Conservation (phyloP, 2,329 filamentous ascomycete species). For the Paraphoma sp. region DNA sequence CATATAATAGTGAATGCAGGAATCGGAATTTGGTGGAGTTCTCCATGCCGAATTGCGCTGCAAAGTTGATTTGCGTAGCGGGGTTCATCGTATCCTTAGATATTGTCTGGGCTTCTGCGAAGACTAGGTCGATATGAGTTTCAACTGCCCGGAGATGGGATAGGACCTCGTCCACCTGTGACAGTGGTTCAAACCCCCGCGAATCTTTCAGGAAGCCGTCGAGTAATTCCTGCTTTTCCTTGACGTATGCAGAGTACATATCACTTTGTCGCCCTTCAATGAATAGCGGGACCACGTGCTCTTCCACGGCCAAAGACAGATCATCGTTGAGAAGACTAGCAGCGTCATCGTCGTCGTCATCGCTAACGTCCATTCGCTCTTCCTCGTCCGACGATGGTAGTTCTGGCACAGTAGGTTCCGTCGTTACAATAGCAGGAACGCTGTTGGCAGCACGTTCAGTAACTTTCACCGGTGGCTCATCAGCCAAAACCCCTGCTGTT, state of each 20-base stretch:
- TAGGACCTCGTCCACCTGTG: conserved; percentile 25
- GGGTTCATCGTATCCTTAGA: conserved; percentile 11
- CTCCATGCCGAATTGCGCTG: conserved; percentile 34
- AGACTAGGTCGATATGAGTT: conserved; percentile 41
- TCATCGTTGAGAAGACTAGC: conserved; percentile 36
- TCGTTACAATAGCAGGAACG: conserved; percentile 2
- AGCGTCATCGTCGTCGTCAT: conserved; percentile 28
- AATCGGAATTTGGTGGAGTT: conserved; percentile 46
- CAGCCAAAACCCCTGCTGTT: not conserved
- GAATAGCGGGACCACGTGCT: conserved; percentile 42
- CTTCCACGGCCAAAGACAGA: conserved; percentile 32
- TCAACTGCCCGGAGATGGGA: conserved; percentile 34
- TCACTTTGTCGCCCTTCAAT: conserved; percentile 40
- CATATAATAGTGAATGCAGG: conserved; percentile 28
- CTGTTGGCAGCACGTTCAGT: not conserved
- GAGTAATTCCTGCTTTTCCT: conserved; percentile 24
- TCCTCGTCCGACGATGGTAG: conserved; percentile 14
- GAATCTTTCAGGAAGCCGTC: conserved; percentile 21
- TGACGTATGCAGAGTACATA: conserved; percentile 28
- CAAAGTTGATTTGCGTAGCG: conserved; percentile 25
- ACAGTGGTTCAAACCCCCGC: conserved; percentile 14
- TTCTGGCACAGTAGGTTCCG: conserved; percentile 1
- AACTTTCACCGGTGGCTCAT: conserved; percentile 2
- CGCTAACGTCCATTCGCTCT: conserved; percentile 25
- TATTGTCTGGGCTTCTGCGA: conserved; percentile 23